Evolutionary conservation across 306 rosid species (phyloP).

Genomic region (Quercus mongolica): DNA sequence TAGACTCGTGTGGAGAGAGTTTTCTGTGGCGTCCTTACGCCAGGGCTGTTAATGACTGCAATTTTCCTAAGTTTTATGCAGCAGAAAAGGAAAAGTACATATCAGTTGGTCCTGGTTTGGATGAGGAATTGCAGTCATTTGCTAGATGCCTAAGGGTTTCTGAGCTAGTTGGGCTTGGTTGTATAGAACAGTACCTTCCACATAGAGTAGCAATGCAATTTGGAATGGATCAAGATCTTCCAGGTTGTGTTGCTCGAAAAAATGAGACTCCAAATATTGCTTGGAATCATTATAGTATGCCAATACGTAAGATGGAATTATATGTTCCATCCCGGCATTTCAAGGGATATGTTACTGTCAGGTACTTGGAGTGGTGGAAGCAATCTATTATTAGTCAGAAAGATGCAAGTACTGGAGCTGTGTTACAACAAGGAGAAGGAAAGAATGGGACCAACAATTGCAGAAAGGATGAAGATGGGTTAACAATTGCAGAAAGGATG

Average conservation of each 20-base stretch:
- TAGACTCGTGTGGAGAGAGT: slow-evolving; percentile 16
- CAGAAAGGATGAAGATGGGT: no score
- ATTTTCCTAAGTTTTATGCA: slow-evolving; percentile 22
- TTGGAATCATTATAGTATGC: slow-evolving; percentile 28
- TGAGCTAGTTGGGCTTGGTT: slow-evolving; percentile 36
- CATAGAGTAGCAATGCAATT: slow-evolving; percentile 58
- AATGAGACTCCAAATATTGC: slow-evolving; percentile 9
- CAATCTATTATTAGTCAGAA: neutral
- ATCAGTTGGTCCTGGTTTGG: slow-evolving; percentile 4
- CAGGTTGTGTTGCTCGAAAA: neutral
- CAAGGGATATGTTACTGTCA: slow-evolving; percentile 11
- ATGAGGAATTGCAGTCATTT: slow-evolving; percentile 15
- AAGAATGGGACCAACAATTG: no score
- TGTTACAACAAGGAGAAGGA: no score
- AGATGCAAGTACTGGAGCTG: neutral
- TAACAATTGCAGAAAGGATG: no score
- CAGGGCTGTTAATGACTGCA: neutral
- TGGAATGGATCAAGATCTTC: slow-evolving; percentile 61
- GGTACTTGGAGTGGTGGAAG: no score
- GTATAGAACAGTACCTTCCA: slow-evolving; percentile 40
- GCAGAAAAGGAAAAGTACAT: slow-evolving; percentile 24
- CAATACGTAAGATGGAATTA: neutral
- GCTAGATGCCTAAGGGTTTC: slow-evolving; percentile 36
- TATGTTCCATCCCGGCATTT: slow-evolving; percentile 33
- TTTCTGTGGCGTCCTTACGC: slow-evolving; percentile 51